These are phyloP conservation scores for Rosa persica DNA, from an alignment of 306 rosid genomes.

Conservation along the genomic window DNA sequence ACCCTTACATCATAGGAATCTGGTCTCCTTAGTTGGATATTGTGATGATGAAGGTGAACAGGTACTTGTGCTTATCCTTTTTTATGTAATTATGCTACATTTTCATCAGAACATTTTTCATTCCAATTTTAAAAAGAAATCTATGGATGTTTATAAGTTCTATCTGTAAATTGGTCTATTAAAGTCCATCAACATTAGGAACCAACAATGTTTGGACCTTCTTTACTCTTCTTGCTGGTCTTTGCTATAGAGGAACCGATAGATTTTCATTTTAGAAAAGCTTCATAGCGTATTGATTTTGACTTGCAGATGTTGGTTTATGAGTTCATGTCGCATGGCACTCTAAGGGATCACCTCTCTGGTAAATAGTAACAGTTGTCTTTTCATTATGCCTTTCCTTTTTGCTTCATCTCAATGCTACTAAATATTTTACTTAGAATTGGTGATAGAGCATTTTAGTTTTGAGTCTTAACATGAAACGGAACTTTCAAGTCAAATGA, in stretches of 20 bases:
- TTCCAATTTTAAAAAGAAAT: not conserved
- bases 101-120: not conserved
- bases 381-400: conserved; percentile 14
- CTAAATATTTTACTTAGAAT: not conserved
- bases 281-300: conserved; percentile 19
- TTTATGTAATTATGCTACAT: not conserved
- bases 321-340: conserved; percentile 87
- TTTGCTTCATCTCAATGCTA: not conserved
- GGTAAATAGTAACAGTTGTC: conserved; percentile 45
- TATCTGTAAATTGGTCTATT: not conserved
- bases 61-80: conserved; percentile 35
- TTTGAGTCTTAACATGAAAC: not conserved
- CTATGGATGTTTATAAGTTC: not conserved
- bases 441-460: not conserved
- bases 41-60: conserved; percentile 84
- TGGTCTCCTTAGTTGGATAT: conserved; percentile 74
- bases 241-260: not conserved
- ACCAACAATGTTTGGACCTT: not conserved
- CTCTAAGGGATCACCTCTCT: conserved; percentile 89
- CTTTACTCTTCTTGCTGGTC: not conserved
- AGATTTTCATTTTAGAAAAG: conserved; percentile 19
- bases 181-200: not conserved
- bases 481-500: conserved; percentile 3
- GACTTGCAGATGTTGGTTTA: conserved; percentile 88
- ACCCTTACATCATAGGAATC: conserved; percentile 83